Evolutionary conservation across 768 basidiomycete species (phyloP).

Genomic region (Panaeolus cyanescens): DNA sequence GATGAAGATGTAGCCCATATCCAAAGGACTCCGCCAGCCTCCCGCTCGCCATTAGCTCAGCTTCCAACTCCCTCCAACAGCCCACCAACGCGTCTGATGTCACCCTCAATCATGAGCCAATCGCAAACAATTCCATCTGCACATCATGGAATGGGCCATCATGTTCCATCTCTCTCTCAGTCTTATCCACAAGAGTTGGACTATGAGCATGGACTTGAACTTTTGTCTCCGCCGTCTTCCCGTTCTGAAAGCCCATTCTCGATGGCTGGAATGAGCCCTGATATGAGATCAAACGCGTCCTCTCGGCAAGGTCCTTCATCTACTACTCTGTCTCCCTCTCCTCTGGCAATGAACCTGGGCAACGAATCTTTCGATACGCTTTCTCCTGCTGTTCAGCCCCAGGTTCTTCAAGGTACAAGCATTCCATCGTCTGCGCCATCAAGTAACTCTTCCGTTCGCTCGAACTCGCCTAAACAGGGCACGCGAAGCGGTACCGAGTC

Average conservation of each 20-base stretch:
- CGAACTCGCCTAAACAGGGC: background rate
- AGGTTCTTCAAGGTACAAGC: background rate
- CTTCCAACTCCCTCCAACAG: background rate
- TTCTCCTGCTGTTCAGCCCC: constrained; percentile 5
- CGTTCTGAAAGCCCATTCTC: constrained; percentile 43
- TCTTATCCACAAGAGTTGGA: constrained; percentile 44
- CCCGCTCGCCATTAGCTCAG: background rate
- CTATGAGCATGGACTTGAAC: constrained; percentile 42
- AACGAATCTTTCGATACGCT: constrained; percentile 9
- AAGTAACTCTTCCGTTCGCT: background rate
- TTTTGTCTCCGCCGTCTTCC: constrained; percentile 46
- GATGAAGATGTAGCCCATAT: background rate
- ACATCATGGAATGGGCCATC: constrained; percentile 5
- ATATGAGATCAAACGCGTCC: constrained; percentile 8
- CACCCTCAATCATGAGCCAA: constrained; percentile 9
- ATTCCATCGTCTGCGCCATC: background rate
- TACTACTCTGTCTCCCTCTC: background rate
- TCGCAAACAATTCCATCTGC: constrained; percentile 11
- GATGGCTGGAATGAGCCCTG: constrained; percentile 22
- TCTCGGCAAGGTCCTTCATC: background rate
- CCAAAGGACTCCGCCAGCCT: background rate
- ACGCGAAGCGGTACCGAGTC: background rate
- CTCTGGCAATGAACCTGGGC: constrained; percentile 1
- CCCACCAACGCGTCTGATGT: constrained; percentile 15
- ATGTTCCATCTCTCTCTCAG: constrained; percentile 43